phyloP scores from a whole-genome alignment of 2,329 filamentous ascomycete species.

The Neofusicoccum sp. region DNA sequence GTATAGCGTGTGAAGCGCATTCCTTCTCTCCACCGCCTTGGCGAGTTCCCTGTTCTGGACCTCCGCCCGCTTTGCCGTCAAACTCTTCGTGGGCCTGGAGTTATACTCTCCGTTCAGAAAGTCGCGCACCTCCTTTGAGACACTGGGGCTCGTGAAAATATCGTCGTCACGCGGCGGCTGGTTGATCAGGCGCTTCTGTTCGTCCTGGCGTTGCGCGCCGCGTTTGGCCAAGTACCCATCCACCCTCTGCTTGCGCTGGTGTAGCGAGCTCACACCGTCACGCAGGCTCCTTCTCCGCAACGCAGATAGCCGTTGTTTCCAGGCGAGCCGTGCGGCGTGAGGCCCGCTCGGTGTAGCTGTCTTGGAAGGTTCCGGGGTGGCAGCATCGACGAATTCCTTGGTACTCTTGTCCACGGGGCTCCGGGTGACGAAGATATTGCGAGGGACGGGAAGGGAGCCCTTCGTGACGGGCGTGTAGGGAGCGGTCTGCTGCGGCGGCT shows the following conservation, averaged over 20 bases:
- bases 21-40: conserved; percentile 63
- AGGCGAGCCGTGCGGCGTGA: conserved; percentile 57
- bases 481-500: conserved; percentile 70
- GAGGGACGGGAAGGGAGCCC: conserved; percentile 81
- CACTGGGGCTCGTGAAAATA: conserved; percentile 69
- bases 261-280: conserved; percentile 70
- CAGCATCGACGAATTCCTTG: conserved; percentile 61
- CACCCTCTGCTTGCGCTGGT: conserved; percentile 44
- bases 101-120: conserved; percentile 33
- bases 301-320: conserved; percentile 74
- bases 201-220: conserved; percentile 42
- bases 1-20: conserved; percentile 84
- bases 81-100: background rate
- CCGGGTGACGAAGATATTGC: conserved; percentile 68
- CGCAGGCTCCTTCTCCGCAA: conserved; percentile 71
- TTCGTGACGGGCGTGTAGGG: conserved; percentile 58
- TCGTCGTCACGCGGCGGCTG: conserved; percentile 77
- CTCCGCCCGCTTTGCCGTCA: background rate
- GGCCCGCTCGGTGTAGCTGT: conserved; percentile 34
- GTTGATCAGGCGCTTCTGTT: conserved; percentile 55
- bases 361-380: conserved; percentile 59
- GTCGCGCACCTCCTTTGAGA: conserved; percentile 42
- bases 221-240: conserved; percentile 29
- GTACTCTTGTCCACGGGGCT: conserved; percentile 56
- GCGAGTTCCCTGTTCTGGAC: conserved; percentile 49